Evolutionary conservation across 495 filamentous ascomycete species (phyloP).

Genomic region (Tuber calosporum): DNA sequence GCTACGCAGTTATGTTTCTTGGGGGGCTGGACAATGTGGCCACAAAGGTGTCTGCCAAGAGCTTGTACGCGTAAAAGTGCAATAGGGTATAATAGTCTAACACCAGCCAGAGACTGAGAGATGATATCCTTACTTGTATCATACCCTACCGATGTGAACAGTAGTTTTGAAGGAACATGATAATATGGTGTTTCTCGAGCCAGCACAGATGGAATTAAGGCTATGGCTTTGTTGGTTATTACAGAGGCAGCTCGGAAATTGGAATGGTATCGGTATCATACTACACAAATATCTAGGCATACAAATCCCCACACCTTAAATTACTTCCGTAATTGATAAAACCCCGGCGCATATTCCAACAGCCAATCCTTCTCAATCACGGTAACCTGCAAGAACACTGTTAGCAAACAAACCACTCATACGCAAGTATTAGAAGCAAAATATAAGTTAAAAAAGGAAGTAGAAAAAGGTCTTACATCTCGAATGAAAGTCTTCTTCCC

Average conservation of each 20-base stretch:
- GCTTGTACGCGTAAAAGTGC: not conserved
- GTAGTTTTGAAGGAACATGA: not conserved
- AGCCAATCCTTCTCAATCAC: slow-evolving; percentile 89
- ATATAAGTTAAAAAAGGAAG: not conserved
- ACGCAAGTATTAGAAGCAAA: not conserved
- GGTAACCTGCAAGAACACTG: slow-evolving; percentile 48
- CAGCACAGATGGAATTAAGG: not conserved
- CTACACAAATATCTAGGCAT: slow-evolving; percentile 2
- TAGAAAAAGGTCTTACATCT: slow-evolving; percentile 48
- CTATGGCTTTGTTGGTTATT: not conserved
- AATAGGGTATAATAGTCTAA: not conserved
- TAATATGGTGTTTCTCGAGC: not conserved
- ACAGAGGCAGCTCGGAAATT: not conserved
- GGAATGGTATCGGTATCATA: not conserved
- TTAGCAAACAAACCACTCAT: not conserved
- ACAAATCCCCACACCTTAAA: slow-evolving; percentile 3
- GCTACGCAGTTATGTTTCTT: slow-evolving; percentile 7
- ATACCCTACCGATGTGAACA: not conserved
- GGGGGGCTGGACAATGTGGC: slow-evolving; percentile 15
- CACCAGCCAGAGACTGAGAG: not conserved
- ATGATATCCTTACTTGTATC: not conserved
- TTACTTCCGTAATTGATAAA: slow-evolving; percentile 56
- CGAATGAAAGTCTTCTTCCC: slow-evolving; percentile 83
- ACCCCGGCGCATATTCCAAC: slow-evolving; percentile 78
- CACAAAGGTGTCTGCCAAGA: slow-evolving; percentile 33